These are phyloP conservation scores for Triticum aestivum DNA, from an alignment of 176 grass and related monocot genomes.

Conservation along the genomic window IWGSC_CS_RefSeq_v2.1 NC_057805.1:386798801-386799300, in stretches of 20 bases:
- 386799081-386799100: background rate
- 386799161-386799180: constrained; percentile 4
- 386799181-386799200: constrained; percentile 1
- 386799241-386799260: background rate
- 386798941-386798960: constrained; percentile 9
- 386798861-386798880: constrained; percentile 49
- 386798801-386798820: background rate
- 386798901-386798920: background rate
- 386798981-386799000: constrained; percentile 8
- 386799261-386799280: background rate
- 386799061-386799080: constrained; percentile 14
- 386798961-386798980: constrained; percentile 32
- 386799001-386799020: constrained; percentile 41
- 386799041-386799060: background rate
- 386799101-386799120: background rate
- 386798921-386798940: background rate
- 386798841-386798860: constrained; percentile 16
- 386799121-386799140: background rate
- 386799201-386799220: background rate
- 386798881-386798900: constrained; percentile 23
- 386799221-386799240: background rate
- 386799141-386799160: background rate
- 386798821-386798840: background rate
- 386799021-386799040: constrained; percentile 47
- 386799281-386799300: background rate